Conservation (phyloP, 1,284 basidiomycete species). For the Anthracocystis panici-leucophaei region DNA sequence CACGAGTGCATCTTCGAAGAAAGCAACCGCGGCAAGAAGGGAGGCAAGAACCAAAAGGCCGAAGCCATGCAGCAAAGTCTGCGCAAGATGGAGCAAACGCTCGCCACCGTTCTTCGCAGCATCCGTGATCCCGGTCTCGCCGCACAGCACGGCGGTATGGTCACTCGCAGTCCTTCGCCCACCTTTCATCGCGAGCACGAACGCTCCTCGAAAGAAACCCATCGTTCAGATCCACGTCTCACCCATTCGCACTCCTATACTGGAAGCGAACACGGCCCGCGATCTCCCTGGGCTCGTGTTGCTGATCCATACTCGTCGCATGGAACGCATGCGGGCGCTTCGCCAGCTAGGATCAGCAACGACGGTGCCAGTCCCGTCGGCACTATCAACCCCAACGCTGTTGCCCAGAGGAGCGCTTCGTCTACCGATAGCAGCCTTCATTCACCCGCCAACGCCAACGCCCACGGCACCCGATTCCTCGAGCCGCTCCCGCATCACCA, state of each 20-base stretch:
- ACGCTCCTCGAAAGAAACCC: conserved; percentile 7
- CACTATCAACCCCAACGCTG: conserved; percentile 51
- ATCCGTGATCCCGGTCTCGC: conserved; percentile 59
- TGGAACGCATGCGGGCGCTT: conserved; percentile 19
- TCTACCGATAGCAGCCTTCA: conserved; percentile 37
- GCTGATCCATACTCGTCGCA: conserved; percentile 29
- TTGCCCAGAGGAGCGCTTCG: conserved; percentile 43
- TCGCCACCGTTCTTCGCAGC: conserved; percentile 62
- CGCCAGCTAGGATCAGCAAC: conserved; percentile 28
- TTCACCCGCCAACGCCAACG: conserved; percentile 36
- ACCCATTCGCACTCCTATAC: conserved; percentile 40
- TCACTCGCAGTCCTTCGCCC: conserved; percentile 50
- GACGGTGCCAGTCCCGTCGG: conserved; percentile 42
- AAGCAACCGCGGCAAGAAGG: conserved; percentile 68
- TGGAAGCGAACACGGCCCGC: conserved; percentile 22
- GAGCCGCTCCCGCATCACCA: conserved; percentile 49
- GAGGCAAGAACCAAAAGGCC: conserved; percentile 64
- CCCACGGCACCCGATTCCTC: conserved; percentile 46
- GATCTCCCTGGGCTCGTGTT: conserved; percentile 38
- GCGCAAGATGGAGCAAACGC: conserved; percentile 67
- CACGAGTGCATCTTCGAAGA: conserved; percentile 68
- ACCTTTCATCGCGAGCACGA: conserved; percentile 15
- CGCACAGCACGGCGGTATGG: conserved; percentile 53
- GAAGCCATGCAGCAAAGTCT: conserved; percentile 66
- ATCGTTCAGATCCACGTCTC: conserved; percentile 31